phyloP scores from a whole-genome alignment of 306 rosid genomes.

The Alnus glutinosa region DNA sequence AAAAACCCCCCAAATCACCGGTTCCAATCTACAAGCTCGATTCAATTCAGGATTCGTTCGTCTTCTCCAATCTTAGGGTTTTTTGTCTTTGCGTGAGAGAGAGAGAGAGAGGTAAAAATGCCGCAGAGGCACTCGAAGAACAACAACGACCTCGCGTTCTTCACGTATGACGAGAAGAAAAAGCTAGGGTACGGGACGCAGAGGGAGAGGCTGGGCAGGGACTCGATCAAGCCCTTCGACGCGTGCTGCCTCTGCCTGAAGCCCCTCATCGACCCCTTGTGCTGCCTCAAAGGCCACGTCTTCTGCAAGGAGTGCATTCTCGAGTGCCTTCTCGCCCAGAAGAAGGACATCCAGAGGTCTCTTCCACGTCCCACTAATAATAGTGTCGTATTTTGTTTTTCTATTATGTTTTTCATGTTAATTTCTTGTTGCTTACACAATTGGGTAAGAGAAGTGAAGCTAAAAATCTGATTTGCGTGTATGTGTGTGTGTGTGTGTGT shows the following conservation, averaged over 20 bases:
- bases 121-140: slow-evolving; percentile 99
- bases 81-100: not conserved
- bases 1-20: not conserved
- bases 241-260: slow-evolving; percentile 92
- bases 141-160: slow-evolving; percentile 97
- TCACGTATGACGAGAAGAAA: slow-evolving; percentile 96
- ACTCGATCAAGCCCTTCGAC: slow-evolving; percentile 95
- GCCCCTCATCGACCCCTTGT: slow-evolving; percentile 81
- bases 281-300: slow-evolving; percentile 88
- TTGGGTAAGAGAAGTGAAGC: not conserved
- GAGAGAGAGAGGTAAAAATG: slow-evolving; percentile 40
- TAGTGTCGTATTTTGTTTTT: not conserved
- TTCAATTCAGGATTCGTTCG: not conserved
- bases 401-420: not conserved
- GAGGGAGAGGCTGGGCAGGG: slow-evolving; percentile 87
- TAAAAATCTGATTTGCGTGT: not conserved
- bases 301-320: slow-evolving; percentile 92
- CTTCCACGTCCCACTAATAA: not conserved
- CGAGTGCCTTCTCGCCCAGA: slow-evolving; percentile 85
- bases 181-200: slow-evolving; percentile 95
- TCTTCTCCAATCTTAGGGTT: not conserved
- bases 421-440: not conserved
- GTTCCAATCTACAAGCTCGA: not conserved
- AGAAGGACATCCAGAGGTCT: slow-evolving; percentile 91
- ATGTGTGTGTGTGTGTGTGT: too few species aligned